Conservation (phyloP, 192 early-diverging fungal genomes). For the Coemansia pectinata region DNA sequence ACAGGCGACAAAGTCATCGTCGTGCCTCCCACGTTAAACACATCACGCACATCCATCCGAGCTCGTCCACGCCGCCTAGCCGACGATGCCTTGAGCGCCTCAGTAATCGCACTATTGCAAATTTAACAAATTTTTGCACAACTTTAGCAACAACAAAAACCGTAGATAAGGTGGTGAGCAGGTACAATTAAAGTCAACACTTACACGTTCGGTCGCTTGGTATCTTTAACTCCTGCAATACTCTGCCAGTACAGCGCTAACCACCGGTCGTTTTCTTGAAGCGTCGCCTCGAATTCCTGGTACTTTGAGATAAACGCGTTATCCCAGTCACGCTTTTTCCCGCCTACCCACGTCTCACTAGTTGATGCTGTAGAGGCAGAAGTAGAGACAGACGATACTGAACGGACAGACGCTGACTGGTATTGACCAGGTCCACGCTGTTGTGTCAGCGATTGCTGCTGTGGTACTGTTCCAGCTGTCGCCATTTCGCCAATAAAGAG, state of each 20-base stretch:
- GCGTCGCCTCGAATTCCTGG: constrained; percentile 46
- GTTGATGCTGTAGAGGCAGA: constrained; percentile 1
- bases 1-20: constrained; percentile 31
- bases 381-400: constrained; percentile 28
- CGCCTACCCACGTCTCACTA: constrained; percentile 34
- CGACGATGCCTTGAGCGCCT: constrained; percentile 52
- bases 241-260: constrained; percentile 47
- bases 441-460: background rate
- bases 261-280: constrained; percentile 55
- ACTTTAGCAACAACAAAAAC: background rate
- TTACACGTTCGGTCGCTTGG: constrained; percentile 37
- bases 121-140: background rate
- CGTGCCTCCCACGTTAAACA: constrained; percentile 30
- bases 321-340: constrained; percentile 54
- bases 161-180: background rate
- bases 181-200: background rate
- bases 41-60: constrained; percentile 50
- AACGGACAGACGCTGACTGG: constrained; percentile 17
- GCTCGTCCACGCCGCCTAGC: constrained; percentile 36
- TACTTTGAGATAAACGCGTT: constrained; percentile 50
- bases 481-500: constrained; percentile 12
- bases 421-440: background rate
- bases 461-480: constrained; percentile 5
- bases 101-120: constrained; percentile 34
- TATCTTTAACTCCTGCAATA: constrained; percentile 37